Conservation (phyloP, 345 rosid species). For the Pistacia vera region DNA sequence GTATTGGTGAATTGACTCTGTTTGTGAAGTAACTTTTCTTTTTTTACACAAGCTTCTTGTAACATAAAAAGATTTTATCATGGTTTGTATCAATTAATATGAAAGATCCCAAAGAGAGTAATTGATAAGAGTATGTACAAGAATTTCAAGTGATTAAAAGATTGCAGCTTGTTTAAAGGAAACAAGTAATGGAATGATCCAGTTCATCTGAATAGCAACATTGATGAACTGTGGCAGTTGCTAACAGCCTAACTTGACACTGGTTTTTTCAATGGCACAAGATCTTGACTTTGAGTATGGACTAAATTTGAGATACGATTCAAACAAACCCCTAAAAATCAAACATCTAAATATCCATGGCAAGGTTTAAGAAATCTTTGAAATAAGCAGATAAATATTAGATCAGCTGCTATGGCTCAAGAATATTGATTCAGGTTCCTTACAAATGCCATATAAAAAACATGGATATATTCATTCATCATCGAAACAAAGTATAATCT, state of each 20-base stretch:
- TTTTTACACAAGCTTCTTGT: too few relatives aligned
- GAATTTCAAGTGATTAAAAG: not conserved
- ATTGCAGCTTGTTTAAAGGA: not conserved
- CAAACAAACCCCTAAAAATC: not conserved
- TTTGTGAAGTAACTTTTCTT: conserved; percentile 17
- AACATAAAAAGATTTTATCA: too few relatives aligned
- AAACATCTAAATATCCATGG: not conserved
- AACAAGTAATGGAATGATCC: not conserved
- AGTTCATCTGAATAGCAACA: not conserved
- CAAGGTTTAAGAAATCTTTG: not conserved
- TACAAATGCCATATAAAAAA: not conserved
- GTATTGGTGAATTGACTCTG: conserved; percentile 31
- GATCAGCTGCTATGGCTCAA: not conserved
- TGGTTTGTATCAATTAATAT: not conserved
- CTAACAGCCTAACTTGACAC: too few relatives aligned
- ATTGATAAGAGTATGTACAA: too few relatives aligned
- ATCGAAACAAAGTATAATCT: conserved; percentile 1
- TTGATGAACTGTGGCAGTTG: not conserved
- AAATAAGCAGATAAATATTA: not conserved
- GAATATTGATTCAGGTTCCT: not conserved
- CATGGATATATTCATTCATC: conserved; percentile 10
- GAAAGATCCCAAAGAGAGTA: not conserved
- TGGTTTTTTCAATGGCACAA: not conserved
- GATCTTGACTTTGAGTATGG: too few relatives aligned
- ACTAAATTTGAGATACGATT: too few relatives aligned